These are phyloP conservation scores for Ceratocystis cubensis DNA, from an alignment of 2,329 filamentous ascomycete species.

Conservation along the genomic window DNA sequence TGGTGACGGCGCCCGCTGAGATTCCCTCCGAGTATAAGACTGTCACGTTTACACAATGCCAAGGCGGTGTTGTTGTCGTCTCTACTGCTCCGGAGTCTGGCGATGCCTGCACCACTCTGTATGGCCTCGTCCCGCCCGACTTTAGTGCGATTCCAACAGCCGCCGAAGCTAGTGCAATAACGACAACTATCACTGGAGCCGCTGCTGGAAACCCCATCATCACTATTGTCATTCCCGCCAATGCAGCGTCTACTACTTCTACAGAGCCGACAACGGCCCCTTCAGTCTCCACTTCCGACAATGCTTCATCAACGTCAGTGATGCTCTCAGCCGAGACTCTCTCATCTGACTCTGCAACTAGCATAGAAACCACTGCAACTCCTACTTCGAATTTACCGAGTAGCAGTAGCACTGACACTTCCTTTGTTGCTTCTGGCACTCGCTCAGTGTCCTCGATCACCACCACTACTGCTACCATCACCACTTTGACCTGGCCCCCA, in stretches of 20 bases:
- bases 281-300: background rate
- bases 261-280: background rate
- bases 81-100: background rate
- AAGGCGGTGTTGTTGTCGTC: background rate
- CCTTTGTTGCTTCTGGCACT: background rate
- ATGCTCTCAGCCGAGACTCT: constrained; percentile 4
- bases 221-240: constrained; percentile 16
- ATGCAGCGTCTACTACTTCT: background rate
- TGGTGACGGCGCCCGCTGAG: constrained; percentile 13
- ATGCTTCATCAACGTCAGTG: background rate
- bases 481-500: background rate
- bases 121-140: constrained; percentile 14
- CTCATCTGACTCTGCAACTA: constrained; percentile 1
- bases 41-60: constrained; percentile 18
- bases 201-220: constrained; percentile 15
- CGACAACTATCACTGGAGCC: constrained; percentile 14
- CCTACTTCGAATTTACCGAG: background rate
- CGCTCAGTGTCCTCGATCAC: background rate
- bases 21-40: constrained; percentile 17
- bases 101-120: constrained; percentile 9
- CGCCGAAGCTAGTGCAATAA: constrained; percentile 9
- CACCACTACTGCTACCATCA: background rate
- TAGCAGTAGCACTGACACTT: background rate
- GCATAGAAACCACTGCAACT: background rate
- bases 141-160: constrained; percentile 13